These are phyloP conservation scores for Nadsonia starkeyi-henricii DNA, from an alignment of 1,139 yeast genomes.

Conservation along the genomic window DNA sequence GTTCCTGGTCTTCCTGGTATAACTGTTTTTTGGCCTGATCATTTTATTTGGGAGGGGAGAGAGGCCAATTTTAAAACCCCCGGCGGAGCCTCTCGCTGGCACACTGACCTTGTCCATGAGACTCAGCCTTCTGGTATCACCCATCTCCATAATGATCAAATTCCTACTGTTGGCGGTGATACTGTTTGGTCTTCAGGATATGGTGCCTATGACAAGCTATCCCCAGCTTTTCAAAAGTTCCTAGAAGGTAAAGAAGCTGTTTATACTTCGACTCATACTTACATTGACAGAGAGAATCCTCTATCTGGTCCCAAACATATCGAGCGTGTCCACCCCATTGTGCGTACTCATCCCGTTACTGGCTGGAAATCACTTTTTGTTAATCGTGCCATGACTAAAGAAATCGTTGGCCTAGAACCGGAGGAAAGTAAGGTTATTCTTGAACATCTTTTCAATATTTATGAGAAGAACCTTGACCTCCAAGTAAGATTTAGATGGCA, in stretches of 20 bases:
- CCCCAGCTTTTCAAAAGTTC: conserved; percentile 34
- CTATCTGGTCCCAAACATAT: conserved; percentile 29
- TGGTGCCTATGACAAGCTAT: conserved; percentile 37
- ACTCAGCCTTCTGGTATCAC: conserved; percentile 36
- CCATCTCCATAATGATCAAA: conserved; percentile 33
- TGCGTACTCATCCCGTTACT: conserved; percentile 41
- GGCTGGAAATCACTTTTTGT: conserved; percentile 39
- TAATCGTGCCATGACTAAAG: conserved; percentile 30
- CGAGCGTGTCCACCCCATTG: conserved; percentile 34
- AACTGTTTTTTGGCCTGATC: conserved; percentile 41
- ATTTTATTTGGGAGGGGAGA: conserved; percentile 13
- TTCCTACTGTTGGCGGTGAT: conserved; percentile 37
- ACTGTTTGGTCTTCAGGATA: conserved; percentile 38
- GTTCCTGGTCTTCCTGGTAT: conserved; percentile 11
- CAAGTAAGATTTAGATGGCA: conserved; percentile 47
- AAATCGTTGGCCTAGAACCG: conserved; percentile 34
- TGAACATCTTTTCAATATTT: conserved; percentile 29
- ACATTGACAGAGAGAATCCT: conserved; percentile 30
- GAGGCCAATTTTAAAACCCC: conserved; percentile 14
- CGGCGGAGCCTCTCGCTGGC: conserved; percentile 26
- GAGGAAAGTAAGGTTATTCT: conserved; percentile 29
- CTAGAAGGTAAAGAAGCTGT: conserved; percentile 37
- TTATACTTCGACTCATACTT: conserved; percentile 31
- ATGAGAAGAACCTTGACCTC: conserved; percentile 33
- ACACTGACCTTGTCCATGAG: conserved; percentile 36